Base-by-base conservation (phyloP, 768 basidiomycete species). In the Lactarius hengduanensis region DNA sequence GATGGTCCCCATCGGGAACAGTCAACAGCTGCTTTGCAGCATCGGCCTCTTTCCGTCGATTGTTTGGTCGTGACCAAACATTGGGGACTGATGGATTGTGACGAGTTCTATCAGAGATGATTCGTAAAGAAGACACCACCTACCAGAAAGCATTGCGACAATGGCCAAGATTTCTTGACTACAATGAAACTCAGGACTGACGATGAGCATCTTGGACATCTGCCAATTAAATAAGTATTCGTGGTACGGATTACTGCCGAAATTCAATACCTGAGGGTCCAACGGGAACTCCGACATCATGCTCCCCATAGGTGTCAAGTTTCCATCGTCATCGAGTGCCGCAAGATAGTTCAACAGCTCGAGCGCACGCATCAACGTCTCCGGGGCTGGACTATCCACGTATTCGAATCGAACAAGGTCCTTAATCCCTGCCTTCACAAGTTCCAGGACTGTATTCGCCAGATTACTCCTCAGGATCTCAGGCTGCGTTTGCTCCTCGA, bases 221-320 rank as follows among this genome's bases (percentile, higher is more conserved):
- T 93, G 69, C 38, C n/a, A 63, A 28, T 8, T n/a, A 16, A 20
- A 18, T 61, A 38, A 54, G 34, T 15, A 18, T 30, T 15, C n/a
- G 57, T 28, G 16, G n/a, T 47, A 57, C 30, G 54, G n/a, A 28
- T 10, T 13, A n/a, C 41, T 26, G 1, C 7, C 9, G 11, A 20
- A 45, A 30, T 22, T 11, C 11, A 32, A 26, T 70, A 91, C 92
- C 82, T 96, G 96, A 47, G 96, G 97, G 76, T 98, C 97, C n/a
- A 99, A 83, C 15, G 96, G 96, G 81, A 98, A 98, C 71, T 98
- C 94, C 0, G 97, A 96, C 96, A 98, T 98, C 67, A 94, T 89
- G 43, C 78, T 80, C 4, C 97, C 97, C 9, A 98, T 79, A 0
- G 87, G 77, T 1, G 97, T 98, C 65, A 99, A 76, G 60, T 93